phyloP scores from a whole-genome alignment of 139 green algal genomes.

The Tetradesmus lagerheimii region DNA sequence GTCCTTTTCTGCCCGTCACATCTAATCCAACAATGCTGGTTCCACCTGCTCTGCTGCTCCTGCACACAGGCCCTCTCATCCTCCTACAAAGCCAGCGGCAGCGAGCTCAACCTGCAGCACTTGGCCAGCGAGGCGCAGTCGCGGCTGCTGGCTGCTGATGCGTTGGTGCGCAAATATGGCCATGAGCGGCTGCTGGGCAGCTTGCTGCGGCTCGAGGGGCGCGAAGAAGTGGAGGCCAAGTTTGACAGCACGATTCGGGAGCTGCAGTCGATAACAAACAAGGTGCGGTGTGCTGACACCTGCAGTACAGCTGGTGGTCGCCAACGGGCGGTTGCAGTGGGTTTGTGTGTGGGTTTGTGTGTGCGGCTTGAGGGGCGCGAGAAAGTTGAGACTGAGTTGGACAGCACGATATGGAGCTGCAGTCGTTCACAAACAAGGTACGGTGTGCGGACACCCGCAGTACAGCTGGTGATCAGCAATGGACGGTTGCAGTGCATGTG shows the following conservation, averaged over 20 bases:
- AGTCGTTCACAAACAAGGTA: slow-evolving; percentile 17
- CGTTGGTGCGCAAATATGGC: slow-evolving; percentile 27
- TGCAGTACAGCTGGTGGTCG: no score
- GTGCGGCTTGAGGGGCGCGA: slow-evolving; percentile 13
- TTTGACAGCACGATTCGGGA: slow-evolving; percentile 16
- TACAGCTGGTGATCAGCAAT: no score
- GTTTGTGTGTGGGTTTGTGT: no score
- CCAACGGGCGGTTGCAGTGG: no score
- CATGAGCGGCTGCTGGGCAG: slow-evolving; percentile 30
- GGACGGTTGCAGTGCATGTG: no score
- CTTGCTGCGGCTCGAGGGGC: slow-evolving; percentile 22
- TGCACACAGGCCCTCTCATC: no score
- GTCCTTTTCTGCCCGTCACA: no score
- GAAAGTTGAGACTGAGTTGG: slow-evolving; percentile 12
- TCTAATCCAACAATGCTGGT: no score
- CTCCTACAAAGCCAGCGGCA: background rate
- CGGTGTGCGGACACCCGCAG: no score
- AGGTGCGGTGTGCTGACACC: background rate
- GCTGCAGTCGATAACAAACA: slow-evolving; percentile 1
- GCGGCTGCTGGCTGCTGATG: slow-evolving; percentile 26
- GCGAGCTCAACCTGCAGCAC: background rate
- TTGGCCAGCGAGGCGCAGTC: background rate
- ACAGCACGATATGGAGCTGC: background rate
- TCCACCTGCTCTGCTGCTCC: no score
- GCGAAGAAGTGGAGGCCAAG: slow-evolving; percentile 14